These are phyloP conservation scores for Pseudogymnoascus sp. DNA, from an alignment of 2,329 filamentous ascomycete genomes.

Conservation along the genomic window DNA sequence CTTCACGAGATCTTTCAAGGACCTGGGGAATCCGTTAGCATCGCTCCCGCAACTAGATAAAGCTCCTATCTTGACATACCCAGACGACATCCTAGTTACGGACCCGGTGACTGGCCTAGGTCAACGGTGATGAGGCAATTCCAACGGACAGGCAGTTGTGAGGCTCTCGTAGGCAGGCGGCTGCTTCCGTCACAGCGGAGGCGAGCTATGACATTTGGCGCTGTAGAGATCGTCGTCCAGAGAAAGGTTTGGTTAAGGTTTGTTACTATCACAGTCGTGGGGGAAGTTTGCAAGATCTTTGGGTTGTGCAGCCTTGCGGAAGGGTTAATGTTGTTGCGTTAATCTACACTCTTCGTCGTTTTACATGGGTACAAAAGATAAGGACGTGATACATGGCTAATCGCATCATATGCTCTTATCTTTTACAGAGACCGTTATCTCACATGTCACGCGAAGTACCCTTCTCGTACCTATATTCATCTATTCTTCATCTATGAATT, in stretches of 20 bases:
- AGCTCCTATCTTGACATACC: neutral
- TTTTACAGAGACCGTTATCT: neutral
- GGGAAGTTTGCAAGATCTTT: neutral
- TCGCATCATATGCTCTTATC: slow-evolving; percentile 8
- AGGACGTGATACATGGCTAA: slow-evolving; percentile 5
- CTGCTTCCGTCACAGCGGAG: slow-evolving; percentile 4
- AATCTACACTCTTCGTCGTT: neutral
- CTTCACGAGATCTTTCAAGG: slow-evolving; percentile 52
- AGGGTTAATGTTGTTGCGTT: slow-evolving; percentile 9
- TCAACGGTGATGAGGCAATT: neutral
- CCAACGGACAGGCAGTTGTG: neutral
- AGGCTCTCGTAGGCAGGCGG: neutral
- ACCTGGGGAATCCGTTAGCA: slow-evolving; percentile 18
- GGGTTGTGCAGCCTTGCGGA: neutral
- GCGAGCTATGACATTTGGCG: slow-evolving; percentile 1
- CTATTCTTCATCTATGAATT: neutral
- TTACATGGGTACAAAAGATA: neutral
- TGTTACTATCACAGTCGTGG: neutral
- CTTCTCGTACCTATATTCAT: neutral
- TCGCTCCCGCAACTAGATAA: neutral
- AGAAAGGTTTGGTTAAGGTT: neutral
- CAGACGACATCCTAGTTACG: neutral
- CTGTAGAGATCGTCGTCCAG: neutral
- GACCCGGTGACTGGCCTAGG: neutral
- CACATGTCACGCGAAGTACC: neutral